Percentiles rank a stretch among this genome's conserved stretches.
phyloP scores from a whole-genome alignment of 2,329 filamentous ascomycete species.

The Blastomyces emzantsi region DNA sequence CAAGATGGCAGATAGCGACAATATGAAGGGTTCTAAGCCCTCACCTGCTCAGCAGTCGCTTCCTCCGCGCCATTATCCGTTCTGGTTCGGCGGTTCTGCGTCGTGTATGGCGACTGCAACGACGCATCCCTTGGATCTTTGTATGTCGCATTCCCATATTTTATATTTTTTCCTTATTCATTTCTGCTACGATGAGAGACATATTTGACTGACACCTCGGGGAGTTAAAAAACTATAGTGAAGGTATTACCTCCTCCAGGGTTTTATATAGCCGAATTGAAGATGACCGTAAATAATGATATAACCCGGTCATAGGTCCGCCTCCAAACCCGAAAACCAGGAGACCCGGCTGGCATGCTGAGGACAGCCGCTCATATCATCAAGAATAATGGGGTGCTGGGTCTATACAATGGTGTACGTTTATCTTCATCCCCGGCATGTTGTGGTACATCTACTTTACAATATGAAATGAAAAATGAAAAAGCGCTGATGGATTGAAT shows the following conservation, averaged over 20 bases:
- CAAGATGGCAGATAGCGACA: conserved; percentile 28
- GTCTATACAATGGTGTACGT: conserved; percentile 73
- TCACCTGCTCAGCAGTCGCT: conserved; percentile 3
- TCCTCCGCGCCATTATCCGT: conserved; percentile 54
- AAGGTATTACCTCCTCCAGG: conserved; percentile 37
- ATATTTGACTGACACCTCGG: conserved; percentile 18
- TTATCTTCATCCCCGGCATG: conserved; percentile 8
- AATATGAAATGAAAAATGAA: too few relatives aligned
- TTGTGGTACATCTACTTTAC: neutral
- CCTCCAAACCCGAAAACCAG: conserved; percentile 70
- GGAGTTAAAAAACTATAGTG: conserved; percentile 34
- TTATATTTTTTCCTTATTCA: neutral
- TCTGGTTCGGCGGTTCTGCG: conserved; percentile 95
- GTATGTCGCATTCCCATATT: conserved; percentile 44
- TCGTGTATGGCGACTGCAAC: conserved; percentile 85
- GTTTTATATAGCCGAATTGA: neutral
- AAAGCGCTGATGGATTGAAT: too few relatives aligned
- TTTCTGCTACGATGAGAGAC: neutral
- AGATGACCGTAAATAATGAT: neutral
- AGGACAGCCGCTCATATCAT: conserved; percentile 78
- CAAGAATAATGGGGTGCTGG: conserved; percentile 62
- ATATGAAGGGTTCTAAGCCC: conserved; percentile 1
- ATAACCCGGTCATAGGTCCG: conserved; percentile 56
- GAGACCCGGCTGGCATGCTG: conserved; percentile 70
- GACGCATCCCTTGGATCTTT: conserved; percentile 86